These are phyloP conservation scores for Beauveria asiatica DNA, from an alignment of 2,329 filamentous ascomycete genomes.

Conservation along the genomic window DNA sequence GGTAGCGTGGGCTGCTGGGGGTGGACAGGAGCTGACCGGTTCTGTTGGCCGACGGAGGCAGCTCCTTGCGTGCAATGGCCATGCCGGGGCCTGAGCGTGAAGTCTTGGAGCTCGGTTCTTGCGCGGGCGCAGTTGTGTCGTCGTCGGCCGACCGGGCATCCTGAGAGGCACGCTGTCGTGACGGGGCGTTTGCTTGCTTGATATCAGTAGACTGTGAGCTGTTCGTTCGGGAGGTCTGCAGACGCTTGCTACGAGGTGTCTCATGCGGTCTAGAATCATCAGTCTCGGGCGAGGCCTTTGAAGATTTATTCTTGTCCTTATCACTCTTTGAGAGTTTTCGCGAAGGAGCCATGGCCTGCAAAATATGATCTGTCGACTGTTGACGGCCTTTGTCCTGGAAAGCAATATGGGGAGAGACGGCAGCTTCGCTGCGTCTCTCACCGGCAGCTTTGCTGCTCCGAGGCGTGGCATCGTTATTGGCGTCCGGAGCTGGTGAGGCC, in stretches of 20 bases:
- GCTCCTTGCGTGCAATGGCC: conserved; percentile 56
- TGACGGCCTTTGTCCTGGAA: conserved; percentile 74
- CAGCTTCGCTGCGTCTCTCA: conserved; percentile 41
- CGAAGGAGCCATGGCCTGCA: conserved; percentile 39
- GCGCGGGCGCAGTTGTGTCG: conserved; percentile 35
- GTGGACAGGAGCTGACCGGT: conserved; percentile 31
- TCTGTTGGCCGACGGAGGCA: conserved; percentile 34
- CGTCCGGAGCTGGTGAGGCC: conserved; percentile 43
- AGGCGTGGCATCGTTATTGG: conserved; percentile 38
- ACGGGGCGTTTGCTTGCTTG: conserved; percentile 28
- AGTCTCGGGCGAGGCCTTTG: conserved; percentile 21
- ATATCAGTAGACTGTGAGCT: conserved; percentile 35
- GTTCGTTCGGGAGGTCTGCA: conserved; percentile 30
- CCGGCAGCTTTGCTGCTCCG: conserved; percentile 47
- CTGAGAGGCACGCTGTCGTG: conserved; percentile 13
- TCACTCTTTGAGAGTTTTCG: conserved; percentile 41
- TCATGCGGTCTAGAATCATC: conserved; percentile 71
- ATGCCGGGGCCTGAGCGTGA: conserved; percentile 33
- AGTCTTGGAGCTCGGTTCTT: conserved; percentile 31
- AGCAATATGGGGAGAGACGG: conserved; percentile 70
- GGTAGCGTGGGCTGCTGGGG: not conserved
- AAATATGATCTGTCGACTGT: conserved; percentile 48
- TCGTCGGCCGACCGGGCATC: conserved; percentile 52
- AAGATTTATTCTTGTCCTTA: conserved; percentile 21
- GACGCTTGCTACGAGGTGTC: conserved; percentile 57